Evolutionary conservation across 2,329 filamentous ascomycete species (phyloP).

Genomic region (Cladosporium cucumerinum): DNA sequence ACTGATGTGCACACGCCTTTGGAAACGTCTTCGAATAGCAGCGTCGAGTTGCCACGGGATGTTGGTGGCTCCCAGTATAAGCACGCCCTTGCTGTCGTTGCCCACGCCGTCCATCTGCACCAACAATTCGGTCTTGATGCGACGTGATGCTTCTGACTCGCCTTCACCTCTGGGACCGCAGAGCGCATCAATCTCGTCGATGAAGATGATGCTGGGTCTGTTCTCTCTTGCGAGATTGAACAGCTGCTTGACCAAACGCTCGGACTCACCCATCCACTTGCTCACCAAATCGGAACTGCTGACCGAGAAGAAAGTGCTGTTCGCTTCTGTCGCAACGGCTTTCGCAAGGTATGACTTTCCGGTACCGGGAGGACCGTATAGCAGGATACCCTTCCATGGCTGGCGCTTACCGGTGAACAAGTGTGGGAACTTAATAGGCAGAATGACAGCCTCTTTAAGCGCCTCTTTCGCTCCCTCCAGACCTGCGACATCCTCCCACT

Average conservation of each 20-base stretch:
- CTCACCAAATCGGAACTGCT: constrained; percentile 95
- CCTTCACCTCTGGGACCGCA: constrained; percentile 91
- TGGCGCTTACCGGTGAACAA: constrained; percentile 93
- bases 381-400: constrained; percentile 95
- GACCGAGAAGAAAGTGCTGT: constrained; percentile 98
- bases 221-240: constrained; percentile 98
- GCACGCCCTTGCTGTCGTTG: constrained; percentile 86
- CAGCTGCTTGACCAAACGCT: constrained; percentile 96
- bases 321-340: constrained; percentile 95
- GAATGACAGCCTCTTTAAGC: constrained; percentile 92
- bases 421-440: constrained; percentile 98
- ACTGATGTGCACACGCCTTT: constrained; percentile 91
- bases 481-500: constrained; percentile 97
- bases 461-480: constrained; percentile 93
- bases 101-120: constrained; percentile 99
- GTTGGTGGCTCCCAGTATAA: constrained; percentile 95
- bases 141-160: constrained; percentile 92
- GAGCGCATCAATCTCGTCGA: constrained; percentile 95
- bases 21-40: constrained; percentile 92
- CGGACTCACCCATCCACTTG: constrained; percentile 99
- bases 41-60: constrained; percentile 98
- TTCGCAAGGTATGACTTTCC: constrained; percentile 98
- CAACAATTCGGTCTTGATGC: constrained; percentile 97
- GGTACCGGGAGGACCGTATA: constrained; percentile 94
- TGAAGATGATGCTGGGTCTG: constrained; percentile 97